Evolutionary conservation across 306 rosid genomes (phyloP).

Genomic region (Mimosa bimucronata): DNA sequence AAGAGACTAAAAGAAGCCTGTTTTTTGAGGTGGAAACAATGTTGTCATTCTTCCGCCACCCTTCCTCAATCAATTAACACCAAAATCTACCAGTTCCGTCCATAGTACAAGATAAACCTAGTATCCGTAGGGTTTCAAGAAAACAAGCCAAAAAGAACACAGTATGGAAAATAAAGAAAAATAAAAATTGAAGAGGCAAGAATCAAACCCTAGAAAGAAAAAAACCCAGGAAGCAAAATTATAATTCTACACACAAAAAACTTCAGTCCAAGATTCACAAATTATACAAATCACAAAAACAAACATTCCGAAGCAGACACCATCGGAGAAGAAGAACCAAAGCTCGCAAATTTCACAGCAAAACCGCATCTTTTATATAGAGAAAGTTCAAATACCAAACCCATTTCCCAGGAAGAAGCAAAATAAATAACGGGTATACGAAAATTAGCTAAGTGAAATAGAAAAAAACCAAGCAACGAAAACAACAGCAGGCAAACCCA

Average conservation of each 20-base stretch:
- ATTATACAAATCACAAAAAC: neutral
- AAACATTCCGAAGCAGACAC: slow-evolving; percentile 30
- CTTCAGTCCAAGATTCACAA: neutral
- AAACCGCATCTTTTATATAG: slow-evolving; percentile 37
- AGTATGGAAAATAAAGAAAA: neutral
- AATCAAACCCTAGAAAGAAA: slow-evolving; percentile 46
- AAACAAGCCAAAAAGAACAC: slow-evolving; percentile 23
- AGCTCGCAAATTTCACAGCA: slow-evolving; percentile 27
- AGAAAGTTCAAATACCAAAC: slow-evolving; percentile 26
- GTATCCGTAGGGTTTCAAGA: slow-evolving; percentile 4
- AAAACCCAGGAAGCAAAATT: slow-evolving; percentile 16
- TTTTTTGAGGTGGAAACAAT: slow-evolving; percentile 19
- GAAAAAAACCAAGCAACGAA: slow-evolving; percentile 28
- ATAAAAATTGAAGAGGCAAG: neutral
- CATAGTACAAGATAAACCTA: slow-evolving; percentile 1
- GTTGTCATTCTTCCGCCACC: neutral
- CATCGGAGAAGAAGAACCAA: slow-evolving; percentile 17
- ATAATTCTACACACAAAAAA: slow-evolving; percentile 21
- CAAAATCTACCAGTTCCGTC: slow-evolving; percentile 34
- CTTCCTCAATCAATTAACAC: neutral
- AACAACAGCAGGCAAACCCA: slow-evolving; percentile 4
- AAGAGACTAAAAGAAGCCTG: neutral
- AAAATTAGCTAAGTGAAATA: slow-evolving; percentile 14
- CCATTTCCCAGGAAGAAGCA: slow-evolving; percentile 29
- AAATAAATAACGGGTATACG: neutral